phyloP scores from a whole-genome alignment of 2,329 filamentous ascomycete species.

The Trichoderma sp. region DNA sequence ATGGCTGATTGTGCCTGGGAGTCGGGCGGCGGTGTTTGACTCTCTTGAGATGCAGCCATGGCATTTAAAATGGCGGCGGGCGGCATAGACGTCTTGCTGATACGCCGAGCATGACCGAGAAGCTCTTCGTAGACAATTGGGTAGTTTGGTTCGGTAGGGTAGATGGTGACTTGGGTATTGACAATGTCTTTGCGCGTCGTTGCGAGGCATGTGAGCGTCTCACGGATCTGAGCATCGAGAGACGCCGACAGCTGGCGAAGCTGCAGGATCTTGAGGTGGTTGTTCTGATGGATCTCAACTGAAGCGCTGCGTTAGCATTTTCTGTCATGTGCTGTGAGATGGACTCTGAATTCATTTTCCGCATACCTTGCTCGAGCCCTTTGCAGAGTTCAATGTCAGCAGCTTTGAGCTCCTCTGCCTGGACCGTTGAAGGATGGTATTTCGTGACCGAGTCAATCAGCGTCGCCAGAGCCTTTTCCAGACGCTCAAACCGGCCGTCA shows the following conservation, averaged over 20 bases:
- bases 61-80: conserved; percentile 52
- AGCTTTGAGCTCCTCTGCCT: conserved; percentile 65
- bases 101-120: conserved; percentile 72
- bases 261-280: conserved; percentile 63
- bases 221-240: conserved; percentile 70
- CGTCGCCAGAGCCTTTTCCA: conserved; percentile 63
- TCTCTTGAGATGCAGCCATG: conserved; percentile 30
- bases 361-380: conserved; percentile 62
- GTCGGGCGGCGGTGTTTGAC: conserved; percentile 33
- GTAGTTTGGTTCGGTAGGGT: conserved; percentile 49
- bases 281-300: conserved; percentile 74
- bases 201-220: conserved; percentile 66
- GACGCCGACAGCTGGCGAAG: conserved; percentile 63
- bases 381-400: conserved; percentile 66
- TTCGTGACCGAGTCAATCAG: conserved; percentile 78
- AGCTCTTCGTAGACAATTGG: conserved; percentile 69
- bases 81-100: conserved; percentile 75
- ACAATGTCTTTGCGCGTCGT: conserved; percentile 70
- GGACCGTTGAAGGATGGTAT: conserved; percentile 69
- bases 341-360: not conserved
- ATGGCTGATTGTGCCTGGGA: conserved; percentile 30
- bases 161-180: conserved; percentile 56
- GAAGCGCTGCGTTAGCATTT: not conserved
- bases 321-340: not conserved
- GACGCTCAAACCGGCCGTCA: conserved; percentile 60